Conservation (phyloP, 2,329 filamentous ascomycete species). For the Venturia carpophila region DNA sequence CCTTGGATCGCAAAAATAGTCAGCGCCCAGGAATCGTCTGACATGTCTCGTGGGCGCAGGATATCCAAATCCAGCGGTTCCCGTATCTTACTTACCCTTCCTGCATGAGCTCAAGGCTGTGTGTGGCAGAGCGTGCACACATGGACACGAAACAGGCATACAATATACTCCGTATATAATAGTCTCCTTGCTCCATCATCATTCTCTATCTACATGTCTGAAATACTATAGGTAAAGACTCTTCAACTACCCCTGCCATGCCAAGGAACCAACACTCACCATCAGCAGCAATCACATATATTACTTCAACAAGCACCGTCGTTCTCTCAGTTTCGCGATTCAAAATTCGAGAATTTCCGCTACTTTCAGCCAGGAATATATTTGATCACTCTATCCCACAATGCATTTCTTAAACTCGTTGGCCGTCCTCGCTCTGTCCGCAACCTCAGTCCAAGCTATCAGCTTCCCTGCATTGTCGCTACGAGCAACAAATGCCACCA, state of each 20-base stretch:
- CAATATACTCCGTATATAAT: neutral
- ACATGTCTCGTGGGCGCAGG: constrained; percentile 11
- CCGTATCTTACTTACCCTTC: neutral
- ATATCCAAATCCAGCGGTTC: neutral
- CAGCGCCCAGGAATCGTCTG: neutral
- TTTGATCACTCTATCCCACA: neutral
- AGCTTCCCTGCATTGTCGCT: neutral
- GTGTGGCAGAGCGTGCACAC: constrained; percentile 1
- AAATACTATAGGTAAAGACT: no score
- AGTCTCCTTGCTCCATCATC: neutral
- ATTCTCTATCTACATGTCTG: no score
- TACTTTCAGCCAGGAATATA: neutral
- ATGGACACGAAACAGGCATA: neutral
- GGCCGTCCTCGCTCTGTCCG: neutral
- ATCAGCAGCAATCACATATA: neutral
- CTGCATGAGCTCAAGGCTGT: constrained; percentile 10
- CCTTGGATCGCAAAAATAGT: neutral
- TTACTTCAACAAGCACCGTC: neutral
- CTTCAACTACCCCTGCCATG: no score
- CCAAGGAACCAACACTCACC: no score
- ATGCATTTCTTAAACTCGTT: constrained; percentile 12
- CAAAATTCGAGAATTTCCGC: neutral
- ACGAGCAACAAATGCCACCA: neutral
- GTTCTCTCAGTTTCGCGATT: neutral
- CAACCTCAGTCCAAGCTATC: constrained; percentile 11